Base-by-base conservation (phyloP, 1,284 basidiomycete species). In the Microbotryomycetes sp. region DNA sequence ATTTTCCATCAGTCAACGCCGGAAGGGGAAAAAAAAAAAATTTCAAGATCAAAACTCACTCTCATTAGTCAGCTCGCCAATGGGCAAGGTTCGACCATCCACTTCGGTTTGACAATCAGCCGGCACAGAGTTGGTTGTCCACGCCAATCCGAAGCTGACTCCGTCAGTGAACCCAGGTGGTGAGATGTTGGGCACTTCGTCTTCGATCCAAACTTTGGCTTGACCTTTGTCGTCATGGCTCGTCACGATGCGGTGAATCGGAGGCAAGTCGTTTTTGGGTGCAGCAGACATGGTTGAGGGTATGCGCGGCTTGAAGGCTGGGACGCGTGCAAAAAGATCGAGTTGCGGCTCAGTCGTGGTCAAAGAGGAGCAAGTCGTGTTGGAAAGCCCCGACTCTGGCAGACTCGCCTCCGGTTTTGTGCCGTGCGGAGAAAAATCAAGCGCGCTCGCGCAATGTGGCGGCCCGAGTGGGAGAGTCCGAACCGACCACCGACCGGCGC, bases 121-220 rank as follows among this genome's bases (percentile, higher is more conserved):
- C 2, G 54, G 54, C 13, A n/a, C 11, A 7, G 49, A n/a, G 23
- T 60, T 21, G 15, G 54, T 60, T 16, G n/a, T 23, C 59, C 59
- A 60, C 3, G 59, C 45, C 11, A 60, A 16, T 1, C 49, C 54
- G n/a, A 60, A 60, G 26, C 23, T 21, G 15, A 56, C 54, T 18
- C 54, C 59, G 28, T 41, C 31, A 23, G 30, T 28, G 31, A 53
- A 45, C 21, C 45, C 45, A 1, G 55, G 50, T 16, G 46, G 31
- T 13, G 50, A 29, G 3, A 52, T 29, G 11, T 29, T 24, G 27
- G 27, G 50, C 30, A 28, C 27, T 24, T 54, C 52, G 7, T 49
- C 57, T 51, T 59, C 57, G 18, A 54, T 49, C 57, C 57, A 59
- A 18, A 59, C 57, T 13, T 49, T 54, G 23, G 57, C 57, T 4